Evolutionary conservation across 202 grass and related monocot species (phyloP).

Genomic region (Bolboschoenoplectus hybrid): DNA sequence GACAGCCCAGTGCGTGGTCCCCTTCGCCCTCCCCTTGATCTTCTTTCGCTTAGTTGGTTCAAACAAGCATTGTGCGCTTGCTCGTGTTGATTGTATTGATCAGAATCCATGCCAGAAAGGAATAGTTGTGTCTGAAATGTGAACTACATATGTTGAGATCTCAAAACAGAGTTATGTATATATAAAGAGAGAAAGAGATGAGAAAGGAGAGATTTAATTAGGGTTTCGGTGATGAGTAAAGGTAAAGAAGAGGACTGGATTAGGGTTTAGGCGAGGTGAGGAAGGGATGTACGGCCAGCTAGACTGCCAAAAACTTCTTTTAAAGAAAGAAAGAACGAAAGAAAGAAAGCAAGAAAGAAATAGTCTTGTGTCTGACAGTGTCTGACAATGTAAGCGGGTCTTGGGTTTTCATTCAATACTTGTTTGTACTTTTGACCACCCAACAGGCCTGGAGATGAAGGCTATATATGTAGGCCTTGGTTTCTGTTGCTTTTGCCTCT

Average conservation of each 20-base stretch:
- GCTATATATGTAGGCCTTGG: conserved; percentile 38
- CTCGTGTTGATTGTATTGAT: conserved; percentile 34
- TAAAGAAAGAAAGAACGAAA: conserved; percentile 28
- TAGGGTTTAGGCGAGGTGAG: conserved; percentile 17
- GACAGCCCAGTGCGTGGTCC: conserved; percentile 63
- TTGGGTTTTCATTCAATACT: conserved; percentile 41
- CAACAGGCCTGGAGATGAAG: conserved; percentile 42
- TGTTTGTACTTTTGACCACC: conserved; percentile 43
- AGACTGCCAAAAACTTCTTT: conserved; percentile 32
- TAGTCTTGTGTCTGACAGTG: conserved; percentile 27
- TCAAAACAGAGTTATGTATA: neutral
- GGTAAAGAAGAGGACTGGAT: neutral
- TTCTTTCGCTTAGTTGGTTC: conserved; percentile 44
- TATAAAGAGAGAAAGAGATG: neutral
- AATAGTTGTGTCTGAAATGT: neutral
- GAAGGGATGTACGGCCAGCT: conserved; percentile 5
- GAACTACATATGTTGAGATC: neutral
- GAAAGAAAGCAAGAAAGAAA: neutral
- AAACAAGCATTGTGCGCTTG: conserved; percentile 38
- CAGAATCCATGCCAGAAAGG: conserved; percentile 7
- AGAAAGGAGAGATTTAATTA: neutral
- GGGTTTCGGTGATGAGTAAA: conserved; percentile 14
- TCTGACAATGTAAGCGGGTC: conserved; percentile 39
- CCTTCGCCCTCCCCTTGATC: conserved; percentile 41
- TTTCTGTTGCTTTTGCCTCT: conserved; percentile 28